Evolutionary conservation across 2,329 filamentous ascomycete species (phyloP).

Genomic region (Fusarium irregulare): DNA sequence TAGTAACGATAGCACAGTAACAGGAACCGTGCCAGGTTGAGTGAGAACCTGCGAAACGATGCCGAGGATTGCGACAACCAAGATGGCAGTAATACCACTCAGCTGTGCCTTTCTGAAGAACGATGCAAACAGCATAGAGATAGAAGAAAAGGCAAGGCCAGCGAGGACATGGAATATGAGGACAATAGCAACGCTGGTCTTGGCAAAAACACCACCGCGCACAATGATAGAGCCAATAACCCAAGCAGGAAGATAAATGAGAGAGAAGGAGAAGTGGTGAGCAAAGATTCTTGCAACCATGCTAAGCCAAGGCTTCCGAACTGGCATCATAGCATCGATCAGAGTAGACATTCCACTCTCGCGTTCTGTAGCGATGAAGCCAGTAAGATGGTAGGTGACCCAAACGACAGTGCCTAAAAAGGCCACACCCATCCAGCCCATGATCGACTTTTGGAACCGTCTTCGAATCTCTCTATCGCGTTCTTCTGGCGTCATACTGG

Average conservation of each 20-base stretch:
- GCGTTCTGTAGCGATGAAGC: constrained; percentile 85
- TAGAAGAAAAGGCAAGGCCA: constrained; percentile 82
- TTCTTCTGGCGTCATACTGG: constrained; percentile 75
- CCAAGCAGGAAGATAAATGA: constrained; percentile 87
- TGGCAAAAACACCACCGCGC: constrained; percentile 70
- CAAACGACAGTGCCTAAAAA: constrained; percentile 85
- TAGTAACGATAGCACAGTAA: constrained; percentile 76
- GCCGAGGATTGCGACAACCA: constrained; percentile 78
- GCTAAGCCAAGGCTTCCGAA: constrained; percentile 77
- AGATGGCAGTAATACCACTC: constrained; percentile 82
- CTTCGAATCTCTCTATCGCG: constrained; percentile 73
- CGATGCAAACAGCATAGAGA: constrained; percentile 82
- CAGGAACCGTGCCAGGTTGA: constrained; percentile 69
- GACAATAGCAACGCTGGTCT: constrained; percentile 73
- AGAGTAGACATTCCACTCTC: constrained; percentile 89
- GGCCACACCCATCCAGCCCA: constrained; percentile 80
- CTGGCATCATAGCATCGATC: constrained; percentile 92
- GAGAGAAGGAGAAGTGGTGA: constrained; percentile 82
- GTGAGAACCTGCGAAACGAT: constrained; percentile 83
- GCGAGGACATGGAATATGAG: constrained; percentile 79
- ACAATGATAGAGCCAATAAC: constrained; percentile 77
- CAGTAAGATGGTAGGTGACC: constrained; percentile 87
- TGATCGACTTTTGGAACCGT: constrained; percentile 76
- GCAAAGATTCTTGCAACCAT: constrained; percentile 82
- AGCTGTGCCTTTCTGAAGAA: constrained; percentile 91